Evolutionary conservation across 2,329 filamentous ascomycete species (phyloP).

Genomic region (Cercospora sp.): DNA sequence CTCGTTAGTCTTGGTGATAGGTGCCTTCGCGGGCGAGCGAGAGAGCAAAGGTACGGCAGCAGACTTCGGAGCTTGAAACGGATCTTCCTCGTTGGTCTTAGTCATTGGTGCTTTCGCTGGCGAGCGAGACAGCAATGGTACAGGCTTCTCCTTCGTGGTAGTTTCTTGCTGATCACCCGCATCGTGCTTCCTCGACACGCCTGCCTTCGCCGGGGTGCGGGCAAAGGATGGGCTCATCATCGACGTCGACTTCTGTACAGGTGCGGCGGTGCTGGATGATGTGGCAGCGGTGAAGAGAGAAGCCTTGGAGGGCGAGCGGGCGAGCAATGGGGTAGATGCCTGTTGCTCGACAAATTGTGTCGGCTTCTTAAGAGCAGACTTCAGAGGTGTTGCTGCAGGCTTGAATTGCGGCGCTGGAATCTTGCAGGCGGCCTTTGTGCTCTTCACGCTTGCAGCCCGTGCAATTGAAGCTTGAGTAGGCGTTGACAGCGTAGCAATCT

Average conservation of each 20-base stretch:
- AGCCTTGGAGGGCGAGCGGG: conserved; percentile 35
- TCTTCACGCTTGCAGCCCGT: conserved; percentile 57
- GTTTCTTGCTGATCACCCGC: background rate
- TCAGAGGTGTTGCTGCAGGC: conserved; percentile 25
- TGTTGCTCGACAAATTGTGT: conserved; percentile 13
- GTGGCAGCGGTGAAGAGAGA: conserved; percentile 23
- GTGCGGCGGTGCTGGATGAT: background rate
- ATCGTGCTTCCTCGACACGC: conserved; percentile 14
- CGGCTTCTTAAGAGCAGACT: conserved; percentile 13
- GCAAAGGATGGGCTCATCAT: conserved; percentile 31
- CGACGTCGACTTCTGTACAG: conserved; percentile 20
- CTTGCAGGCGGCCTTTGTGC: conserved; percentile 39
- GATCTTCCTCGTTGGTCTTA: conserved; percentile 25
- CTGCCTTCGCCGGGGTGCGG: conserved; percentile 32
- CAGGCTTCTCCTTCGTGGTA: conserved; percentile 19
- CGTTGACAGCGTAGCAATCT: conserved; percentile 63
- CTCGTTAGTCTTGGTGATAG: conserved; percentile 23
- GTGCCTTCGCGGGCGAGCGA: conserved; percentile 34
- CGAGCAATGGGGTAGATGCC: conserved; percentile 29
- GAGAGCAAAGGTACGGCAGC: conserved; percentile 30
- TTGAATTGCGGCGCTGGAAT: conserved; percentile 35
- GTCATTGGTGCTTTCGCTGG: conserved; percentile 32
- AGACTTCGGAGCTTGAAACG: background rate
- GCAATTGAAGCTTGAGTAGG: conserved; percentile 76
- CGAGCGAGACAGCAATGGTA: conserved; percentile 34